phyloP scores from a whole-genome alignment of 768 basidiomycete genomes.

The Mycena polygramma region DNA sequence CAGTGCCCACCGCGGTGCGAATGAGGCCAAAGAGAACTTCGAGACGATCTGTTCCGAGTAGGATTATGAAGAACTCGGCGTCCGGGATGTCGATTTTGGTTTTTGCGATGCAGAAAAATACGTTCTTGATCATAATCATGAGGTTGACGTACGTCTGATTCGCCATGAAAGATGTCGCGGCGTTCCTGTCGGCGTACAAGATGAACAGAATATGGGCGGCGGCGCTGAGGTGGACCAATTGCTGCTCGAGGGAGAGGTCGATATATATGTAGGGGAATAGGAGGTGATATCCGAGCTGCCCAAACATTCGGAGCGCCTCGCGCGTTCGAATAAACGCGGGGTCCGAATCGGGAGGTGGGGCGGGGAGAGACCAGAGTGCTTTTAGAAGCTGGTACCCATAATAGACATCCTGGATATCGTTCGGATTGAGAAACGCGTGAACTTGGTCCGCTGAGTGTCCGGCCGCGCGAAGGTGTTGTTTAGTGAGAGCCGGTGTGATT shows the following conservation, averaged over 20 bases:
- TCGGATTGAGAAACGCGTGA: too few relatives aligned
- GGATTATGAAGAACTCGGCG: slow-evolving; percentile 49
- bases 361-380: slow-evolving; percentile 44
- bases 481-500: too few relatives aligned
- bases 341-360: neutral
- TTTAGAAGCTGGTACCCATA: slow-evolving; percentile 43
- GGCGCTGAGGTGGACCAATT: slow-evolving; percentile 49
- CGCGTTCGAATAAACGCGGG: slow-evolving; percentile 41
- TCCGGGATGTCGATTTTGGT: slow-evolving; percentile 49
- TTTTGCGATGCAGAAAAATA: slow-evolving; percentile 53
- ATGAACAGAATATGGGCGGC: slow-evolving; percentile 46
- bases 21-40: slow-evolving; percentile 52
- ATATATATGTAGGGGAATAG: slow-evolving; percentile 48
- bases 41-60: slow-evolving; percentile 54
- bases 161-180: slow-evolving; percentile 42
- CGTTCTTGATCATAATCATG: slow-evolving; percentile 55
- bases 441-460: too few relatives aligned
- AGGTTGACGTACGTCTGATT: slow-evolving; percentile 47
- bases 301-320: slow-evolving; percentile 39
- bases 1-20: slow-evolving; percentile 51
- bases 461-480: too few relatives aligned
- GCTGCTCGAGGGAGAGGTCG: slow-evolving; percentile 46
- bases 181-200: slow-evolving; percentile 33
- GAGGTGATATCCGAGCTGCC: slow-evolving; percentile 41
- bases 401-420: slow-evolving; percentile 50